Evolutionary conservation across 2,329 filamentous ascomycete species (phyloP).

Genomic region (Helotiales sp.): DNA sequence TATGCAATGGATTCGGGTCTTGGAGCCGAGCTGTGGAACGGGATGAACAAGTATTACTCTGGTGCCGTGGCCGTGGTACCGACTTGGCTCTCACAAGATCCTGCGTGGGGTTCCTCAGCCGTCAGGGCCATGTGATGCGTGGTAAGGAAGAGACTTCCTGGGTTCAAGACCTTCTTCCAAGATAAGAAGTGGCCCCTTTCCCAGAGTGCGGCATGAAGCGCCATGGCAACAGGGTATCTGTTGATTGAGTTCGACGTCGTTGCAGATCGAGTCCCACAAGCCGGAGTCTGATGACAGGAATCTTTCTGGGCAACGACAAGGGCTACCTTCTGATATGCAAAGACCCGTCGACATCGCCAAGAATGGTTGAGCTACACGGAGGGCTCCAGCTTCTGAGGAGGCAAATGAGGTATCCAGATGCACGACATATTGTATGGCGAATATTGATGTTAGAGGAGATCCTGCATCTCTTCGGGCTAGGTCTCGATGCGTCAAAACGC

Average conservation of each 20-base stretch:
- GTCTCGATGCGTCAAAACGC: too few species aligned
- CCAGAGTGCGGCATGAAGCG: not conserved
- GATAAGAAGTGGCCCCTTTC: not conserved
- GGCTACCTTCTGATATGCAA: constrained; percentile 9
- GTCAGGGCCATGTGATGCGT: not conserved
- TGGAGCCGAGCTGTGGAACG: not conserved
- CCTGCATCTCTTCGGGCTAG: not conserved
- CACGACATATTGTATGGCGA: constrained; percentile 1
- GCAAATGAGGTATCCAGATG: not conserved
- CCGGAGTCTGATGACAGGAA: constrained; percentile 9
- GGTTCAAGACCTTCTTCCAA: not conserved
- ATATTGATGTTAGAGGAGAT: not conserved
- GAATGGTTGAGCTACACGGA: constrained; percentile 4
- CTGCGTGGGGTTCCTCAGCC: not conserved
- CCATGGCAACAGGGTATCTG: not conserved
- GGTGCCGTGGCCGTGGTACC: not conserved
- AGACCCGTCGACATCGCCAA: constrained; percentile 12
- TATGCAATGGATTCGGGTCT: not conserved
- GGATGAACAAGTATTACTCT: not conserved
- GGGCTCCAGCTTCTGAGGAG: not conserved
- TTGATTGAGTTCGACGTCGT: not conserved
- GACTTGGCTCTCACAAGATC: not conserved
- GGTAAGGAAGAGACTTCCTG: not conserved
- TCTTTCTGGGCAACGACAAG: not conserved
- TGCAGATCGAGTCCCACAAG: not conserved